Evolutionary conservation across 371 early-diverging fungal species (phyloP), one percentile per base, ranked within the genome.

Genomic region (Fennellomyces sp.): DNA sequence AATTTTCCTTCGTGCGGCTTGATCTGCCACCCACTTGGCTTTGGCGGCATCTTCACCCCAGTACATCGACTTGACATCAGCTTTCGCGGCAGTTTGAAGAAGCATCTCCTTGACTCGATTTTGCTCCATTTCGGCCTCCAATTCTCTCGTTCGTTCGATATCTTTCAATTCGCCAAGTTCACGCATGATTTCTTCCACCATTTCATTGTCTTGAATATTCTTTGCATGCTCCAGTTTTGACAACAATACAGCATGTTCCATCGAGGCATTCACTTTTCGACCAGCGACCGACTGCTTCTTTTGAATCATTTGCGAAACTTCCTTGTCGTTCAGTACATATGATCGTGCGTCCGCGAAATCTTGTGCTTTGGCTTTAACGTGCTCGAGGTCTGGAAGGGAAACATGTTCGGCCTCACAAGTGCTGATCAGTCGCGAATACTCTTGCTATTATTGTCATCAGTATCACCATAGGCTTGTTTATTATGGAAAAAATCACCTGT

Each of bases 251-350:
- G 82, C 80, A 59, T 76, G 85, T 63, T 89, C 88, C 67, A 82
- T 70, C 5, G 81, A 79, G 10, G 69, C 70, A 64, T 84, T 87
- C 21, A 64, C 63, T 5, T 29, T 53, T 17, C 28, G 42, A 33
- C 61, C 61, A 2, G 35, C 7, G 5, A 61, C 54, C 15, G 36
- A 19, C 17, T 54, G 61, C 28, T 89, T 89, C 51, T 82, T 81
- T 29, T 73, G 72, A 60, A 85, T 75, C 78, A 88, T 89, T 11
- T 73, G 68, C 17, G 75, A 72, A 12, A 91, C 83, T 59, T 91
- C 91, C 26, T 81, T 69, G 38, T 87, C 82, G 12, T 84, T 85
- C 38, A 91, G 76, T n/a, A 85, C 82, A 68, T 91, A 90, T 19
- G 77, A 77, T 23, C 69, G 74, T 2, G 88, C 89, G 41, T 61